Conservation (phyloP, 179 eudicot genomes). For the Beta lomatogona region DNA sequence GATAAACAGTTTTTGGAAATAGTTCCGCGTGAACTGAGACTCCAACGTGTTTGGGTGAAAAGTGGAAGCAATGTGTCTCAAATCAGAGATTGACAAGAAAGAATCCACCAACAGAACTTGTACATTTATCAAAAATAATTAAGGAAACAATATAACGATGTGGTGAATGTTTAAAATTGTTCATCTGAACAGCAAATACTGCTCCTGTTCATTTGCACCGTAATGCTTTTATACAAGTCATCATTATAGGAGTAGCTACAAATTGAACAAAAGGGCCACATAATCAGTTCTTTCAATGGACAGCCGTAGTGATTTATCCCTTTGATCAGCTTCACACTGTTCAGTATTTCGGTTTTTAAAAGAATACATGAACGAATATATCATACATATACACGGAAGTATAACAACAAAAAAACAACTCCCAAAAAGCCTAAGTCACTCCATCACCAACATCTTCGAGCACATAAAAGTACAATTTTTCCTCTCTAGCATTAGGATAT, state of each 20-base stretch:
- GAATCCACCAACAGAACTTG: too few species aligned
- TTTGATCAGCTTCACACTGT: slow-evolving; percentile 15
- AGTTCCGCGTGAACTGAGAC: too few species aligned
- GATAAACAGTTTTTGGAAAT: too few species aligned
- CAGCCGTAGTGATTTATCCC: not conserved
- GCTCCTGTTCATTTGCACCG: too few species aligned
- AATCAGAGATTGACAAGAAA: too few species aligned
- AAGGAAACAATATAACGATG: too few species aligned
- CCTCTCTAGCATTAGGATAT: slow-evolving; percentile 17
- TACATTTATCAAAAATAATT: too few species aligned
- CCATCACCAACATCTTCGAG: slow-evolving; percentile 19
- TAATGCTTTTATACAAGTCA: too few species aligned
- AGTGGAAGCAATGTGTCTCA: too few species aligned
- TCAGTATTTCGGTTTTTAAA: slow-evolving; percentile 25
- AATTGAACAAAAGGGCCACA: not conserved
- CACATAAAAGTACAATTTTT: slow-evolving; percentile 16
- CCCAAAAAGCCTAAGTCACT: slow-evolving; percentile 26
- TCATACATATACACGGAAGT: slow-evolving; percentile 38
- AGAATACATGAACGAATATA: slow-evolving; percentile 37
- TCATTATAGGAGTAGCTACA: not conserved
- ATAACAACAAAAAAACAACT: slow-evolving; percentile 24
- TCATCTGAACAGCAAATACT: too few species aligned
- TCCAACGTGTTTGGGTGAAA: too few species aligned
- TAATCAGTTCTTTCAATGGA: not conserved
- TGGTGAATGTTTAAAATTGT: too few species aligned